These are phyloP conservation scores for Hypoxylon sp. DNA, from an alignment of 2,329 filamentous ascomycete species.

Conservation along the genomic window DNA sequence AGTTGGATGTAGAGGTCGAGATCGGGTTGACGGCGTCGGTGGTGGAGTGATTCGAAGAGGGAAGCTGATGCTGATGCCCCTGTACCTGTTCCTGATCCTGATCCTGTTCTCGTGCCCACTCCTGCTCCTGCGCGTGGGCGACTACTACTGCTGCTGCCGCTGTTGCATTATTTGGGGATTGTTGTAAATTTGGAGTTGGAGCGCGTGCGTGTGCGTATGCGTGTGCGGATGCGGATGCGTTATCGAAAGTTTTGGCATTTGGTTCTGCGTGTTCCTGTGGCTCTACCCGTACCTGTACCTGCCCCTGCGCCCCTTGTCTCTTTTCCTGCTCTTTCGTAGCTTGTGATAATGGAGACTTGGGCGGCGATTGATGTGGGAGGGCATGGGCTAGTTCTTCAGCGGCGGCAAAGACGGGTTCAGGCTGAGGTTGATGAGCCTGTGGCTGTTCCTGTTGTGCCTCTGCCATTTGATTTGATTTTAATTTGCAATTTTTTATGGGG, in stretches of 20 bases:
- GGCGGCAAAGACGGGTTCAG: conserved; percentile 53
- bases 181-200: conserved; percentile 48
- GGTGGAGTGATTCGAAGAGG: conserved; percentile 43
- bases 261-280: conserved; percentile 47
- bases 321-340: conserved; percentile 49
- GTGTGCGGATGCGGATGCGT: conserved; percentile 25
- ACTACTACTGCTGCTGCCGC: conserved; percentile 48
- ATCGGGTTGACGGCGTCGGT: conserved; percentile 38
- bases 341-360: conserved; percentile 49
- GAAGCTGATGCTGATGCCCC: conserved; percentile 25
- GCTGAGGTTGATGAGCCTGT: conserved; percentile 56
- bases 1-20: conserved; percentile 40
- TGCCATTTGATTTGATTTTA: conserved; percentile 58
- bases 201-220: conserved; percentile 47
- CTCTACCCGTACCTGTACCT: conserved; percentile 47
- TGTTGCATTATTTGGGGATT: conserved; percentile 49
- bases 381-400: conserved; percentile 53
- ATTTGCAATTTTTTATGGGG: conserved; percentile 56
- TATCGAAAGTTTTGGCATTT: conserved; percentile 49
- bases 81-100: conserved; percentile 33
- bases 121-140: conserved; percentile 49
- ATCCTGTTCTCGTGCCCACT: conserved; percentile 48
- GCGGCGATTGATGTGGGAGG: conserved; percentile 48
- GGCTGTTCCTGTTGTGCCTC: conserved; percentile 56
- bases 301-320: conserved; percentile 47